These are phyloP conservation scores for Lepiota venenata DNA, from an alignment of 768 basidiomycete genomes.

Conservation along the genomic window DNA sequence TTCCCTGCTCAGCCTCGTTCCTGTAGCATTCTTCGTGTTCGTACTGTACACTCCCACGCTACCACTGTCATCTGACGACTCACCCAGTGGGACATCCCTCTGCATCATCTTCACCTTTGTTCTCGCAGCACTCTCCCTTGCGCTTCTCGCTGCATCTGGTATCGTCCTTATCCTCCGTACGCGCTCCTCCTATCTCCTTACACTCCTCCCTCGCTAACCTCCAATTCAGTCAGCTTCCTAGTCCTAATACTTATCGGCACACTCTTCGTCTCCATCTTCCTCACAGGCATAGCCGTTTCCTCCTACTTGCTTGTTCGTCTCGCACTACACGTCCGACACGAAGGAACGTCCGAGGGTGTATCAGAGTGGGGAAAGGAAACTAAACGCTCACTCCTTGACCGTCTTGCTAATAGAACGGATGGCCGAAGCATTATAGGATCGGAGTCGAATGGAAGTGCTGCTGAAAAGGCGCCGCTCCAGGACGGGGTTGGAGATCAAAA, in stretches of 20 bases:
- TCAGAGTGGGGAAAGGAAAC: conserved; percentile 7
- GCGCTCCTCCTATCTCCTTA: neutral
- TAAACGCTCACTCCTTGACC: neutral
- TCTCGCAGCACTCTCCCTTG: neutral
- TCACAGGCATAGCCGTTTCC: conserved; percentile 4
- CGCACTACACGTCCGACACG: conserved; percentile 3
- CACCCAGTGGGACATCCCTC: neutral
- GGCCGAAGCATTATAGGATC: too few relatives aligned
- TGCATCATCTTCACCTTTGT: conserved; percentile 1
- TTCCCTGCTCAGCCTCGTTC: conserved; percentile 6
- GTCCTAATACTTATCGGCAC: neutral
- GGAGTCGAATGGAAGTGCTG: too few relatives aligned
- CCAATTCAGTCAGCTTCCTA: neutral
- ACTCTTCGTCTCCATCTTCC: conserved; percentile 6
- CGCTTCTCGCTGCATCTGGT: neutral
- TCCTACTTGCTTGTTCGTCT: conserved; percentile 7
- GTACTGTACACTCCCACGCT: neutral
- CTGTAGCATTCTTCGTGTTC: conserved; percentile 5
- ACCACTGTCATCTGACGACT: neutral
- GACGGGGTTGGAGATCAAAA: too few relatives aligned
- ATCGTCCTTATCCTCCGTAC: neutral
- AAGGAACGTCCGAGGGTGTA: conserved; percentile 3
- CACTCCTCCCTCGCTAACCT: too few relatives aligned
- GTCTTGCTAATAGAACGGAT: too few relatives aligned
- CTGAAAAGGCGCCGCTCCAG: too few relatives aligned